Evolutionary conservation across 2,329 filamentous ascomycete species (phyloP).

Genomic region (Aspergillus tamarii): DNA sequence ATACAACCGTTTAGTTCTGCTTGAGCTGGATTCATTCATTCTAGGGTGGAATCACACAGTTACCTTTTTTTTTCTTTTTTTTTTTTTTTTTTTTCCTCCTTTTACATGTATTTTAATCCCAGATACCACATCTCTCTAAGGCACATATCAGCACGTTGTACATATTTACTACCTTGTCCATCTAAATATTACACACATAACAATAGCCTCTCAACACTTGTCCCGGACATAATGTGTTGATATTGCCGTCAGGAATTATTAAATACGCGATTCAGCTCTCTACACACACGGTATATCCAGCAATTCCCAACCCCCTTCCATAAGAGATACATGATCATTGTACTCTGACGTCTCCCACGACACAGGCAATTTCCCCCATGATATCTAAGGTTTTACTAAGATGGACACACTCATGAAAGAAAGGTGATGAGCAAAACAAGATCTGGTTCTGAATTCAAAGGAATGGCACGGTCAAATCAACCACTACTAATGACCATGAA

Average conservation of each 20-base stretch:
- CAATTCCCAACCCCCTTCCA: not conserved
- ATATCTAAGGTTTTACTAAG: too few species aligned
- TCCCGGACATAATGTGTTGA: too few species aligned
- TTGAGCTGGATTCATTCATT: not conserved
- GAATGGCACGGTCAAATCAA: not conserved
- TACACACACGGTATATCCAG: accelerated
- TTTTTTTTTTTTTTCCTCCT: too few species aligned
- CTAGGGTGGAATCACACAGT: not conserved
- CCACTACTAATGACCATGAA: not conserved
- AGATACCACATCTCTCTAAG: not conserved
- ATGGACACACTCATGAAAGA: too few species aligned
- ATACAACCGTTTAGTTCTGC: not conserved
- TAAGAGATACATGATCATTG: not conserved
- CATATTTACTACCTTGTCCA: not conserved
- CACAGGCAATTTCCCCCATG: too few species aligned
- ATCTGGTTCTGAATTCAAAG: not conserved
- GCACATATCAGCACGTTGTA: not conserved
- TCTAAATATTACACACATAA: not conserved
- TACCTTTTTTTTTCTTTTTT: too few species aligned
- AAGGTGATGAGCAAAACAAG: not conserved
- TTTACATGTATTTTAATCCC: not conserved
- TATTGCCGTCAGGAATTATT: not conserved
- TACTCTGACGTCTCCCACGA: accelerated
- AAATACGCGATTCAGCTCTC: not conserved
- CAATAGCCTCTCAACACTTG: accelerated